Evolutionary conservation across 2,329 filamentous ascomycete species (phyloP), one percentile per base, ranked within the genome.

Genomic region (Onygenales sp.): DNA sequence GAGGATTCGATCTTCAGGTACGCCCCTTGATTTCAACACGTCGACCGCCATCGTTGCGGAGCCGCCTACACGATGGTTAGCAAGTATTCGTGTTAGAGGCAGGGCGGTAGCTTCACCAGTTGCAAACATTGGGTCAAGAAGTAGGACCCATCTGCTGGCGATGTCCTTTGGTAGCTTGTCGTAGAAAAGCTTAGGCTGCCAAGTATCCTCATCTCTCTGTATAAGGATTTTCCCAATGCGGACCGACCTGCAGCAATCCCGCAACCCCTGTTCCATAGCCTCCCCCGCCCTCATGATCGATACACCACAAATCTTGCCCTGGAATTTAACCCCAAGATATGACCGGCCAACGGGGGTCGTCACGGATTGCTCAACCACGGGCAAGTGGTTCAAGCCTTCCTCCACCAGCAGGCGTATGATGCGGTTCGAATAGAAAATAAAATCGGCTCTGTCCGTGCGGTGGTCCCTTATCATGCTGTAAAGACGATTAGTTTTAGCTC

Each of bases 81-180:
- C 32, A 49, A 6, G 17, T 27, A 39, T 17, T 39, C 13, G 6
- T 17, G 41, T 43, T 13, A 27, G 38, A 6, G 21, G 14, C 13
- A 31, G 14, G 5, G 13, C 56, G 9, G 31, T 4, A 47, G 27
- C 35, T n/a, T 54, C 72, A 91, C 89, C 91, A 61, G 93, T 98
- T 54, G 93, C 93, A 73, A 98, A 91, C 93, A 98, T 98, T n/a
- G 93, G 93, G 68, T 98, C 93, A 45, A 98, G 75, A 44, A 98
- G 77, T 56, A 98, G 75, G 38, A 96, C 92, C 91, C 93, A 98
- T 69, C 93, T 79, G 52, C 92, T 81, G 27, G 87, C 82, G 69
- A 98, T 96, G 68, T 98, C 93, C 66, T 89, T 86, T 6, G 93
- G 93, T 39, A 98, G 80, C 75, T 98, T 98, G 65, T 97, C 92